Conservation (phyloP, 306 rosid genomes). For the Hippophae gyantsensis region DNA sequence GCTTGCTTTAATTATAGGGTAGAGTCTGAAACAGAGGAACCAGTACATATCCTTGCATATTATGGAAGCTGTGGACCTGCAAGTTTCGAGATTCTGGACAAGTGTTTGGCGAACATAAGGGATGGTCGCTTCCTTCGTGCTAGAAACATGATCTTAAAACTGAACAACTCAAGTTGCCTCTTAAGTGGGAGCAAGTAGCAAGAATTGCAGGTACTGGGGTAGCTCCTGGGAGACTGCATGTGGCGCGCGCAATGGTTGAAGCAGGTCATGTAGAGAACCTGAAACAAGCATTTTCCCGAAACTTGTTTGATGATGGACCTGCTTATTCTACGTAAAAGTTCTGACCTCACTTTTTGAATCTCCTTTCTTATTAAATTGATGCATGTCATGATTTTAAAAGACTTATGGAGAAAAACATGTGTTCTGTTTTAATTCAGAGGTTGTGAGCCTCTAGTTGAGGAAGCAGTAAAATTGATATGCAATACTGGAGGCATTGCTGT, state of each 20-base stretch:
- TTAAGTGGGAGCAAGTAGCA: slow-evolving; percentile 89
- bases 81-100: slow-evolving; percentile 55
- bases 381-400: background rate
- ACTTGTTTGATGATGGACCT: slow-evolving; percentile 93
- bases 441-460: slow-evolving; percentile 74
- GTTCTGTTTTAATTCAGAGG: slow-evolving; percentile 50
- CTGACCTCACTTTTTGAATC: slow-evolving; percentile 17
- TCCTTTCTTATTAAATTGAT: background rate
- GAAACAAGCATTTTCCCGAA: slow-evolving; percentile 78
- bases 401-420: background rate
- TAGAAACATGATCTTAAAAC: slow-evolving; percentile 63
- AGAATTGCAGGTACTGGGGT: slow-evolving; percentile 88
- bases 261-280: slow-evolving; percentile 87
- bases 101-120: slow-evolving; percentile 64
- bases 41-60: slow-evolving; percentile 89
- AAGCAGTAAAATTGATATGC: slow-evolving; percentile 63
- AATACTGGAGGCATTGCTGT: slow-evolving; percentile 84
- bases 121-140: slow-evolving; percentile 90
- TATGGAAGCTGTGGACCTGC: slow-evolving; percentile 90
- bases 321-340: slow-evolving; percentile 78
- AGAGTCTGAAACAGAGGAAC: slow-evolving; percentile 68
- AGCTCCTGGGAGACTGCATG: slow-evolving; percentile 95
- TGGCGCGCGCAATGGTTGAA: slow-evolving; percentile 92
- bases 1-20: slow-evolving; percentile 38
- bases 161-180: slow-evolving; percentile 80